Percentiles rank a stretch among this genome's conserved stretches.
Evolutionary conservation across 768 basidiomycete genomes (phyloP).

Genomic region (Gloeopeniophorella convolvens): DNA sequence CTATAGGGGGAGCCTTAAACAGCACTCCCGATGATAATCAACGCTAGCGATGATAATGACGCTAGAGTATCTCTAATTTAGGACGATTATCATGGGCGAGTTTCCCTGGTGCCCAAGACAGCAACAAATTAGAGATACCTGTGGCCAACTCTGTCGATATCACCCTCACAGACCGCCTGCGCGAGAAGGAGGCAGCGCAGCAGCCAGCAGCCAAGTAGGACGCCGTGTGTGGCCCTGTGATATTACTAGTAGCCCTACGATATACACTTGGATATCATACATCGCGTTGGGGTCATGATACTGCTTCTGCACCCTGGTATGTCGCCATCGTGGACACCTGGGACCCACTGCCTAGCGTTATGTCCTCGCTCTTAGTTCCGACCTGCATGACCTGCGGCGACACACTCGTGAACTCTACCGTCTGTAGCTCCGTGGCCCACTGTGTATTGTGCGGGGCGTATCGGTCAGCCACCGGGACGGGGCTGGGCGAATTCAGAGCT

Average conservation of each 20-base stretch:
- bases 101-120: too few relatives aligned
- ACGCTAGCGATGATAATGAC: too few relatives aligned
- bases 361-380: background rate
- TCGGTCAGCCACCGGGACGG: background rate
- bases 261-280: constrained; percentile 4
- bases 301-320: too few relatives aligned
- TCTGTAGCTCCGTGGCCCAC: background rate
- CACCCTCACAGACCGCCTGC: constrained; percentile 49
- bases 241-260: background rate
- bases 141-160: constrained; percentile 80
- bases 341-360: too few relatives aligned
- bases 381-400: background rate
- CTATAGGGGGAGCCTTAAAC: too few relatives aligned
- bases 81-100: too few relatives aligned
- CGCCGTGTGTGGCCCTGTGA: background rate
- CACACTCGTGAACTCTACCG: background rate
- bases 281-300: background rate
- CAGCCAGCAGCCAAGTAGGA: constrained; percentile 55
- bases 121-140: constrained; percentile 62
- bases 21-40: too few relatives aligned
- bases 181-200: constrained; percentile 49
- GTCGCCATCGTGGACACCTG: too few relatives aligned
- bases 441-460: background rate
- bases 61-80: too few relatives aligned
- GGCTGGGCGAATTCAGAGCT: background rate